These are phyloP conservation scores for Ceratocystiopsis sp. DNA, from an alignment of 2,329 filamentous ascomycete genomes.

Conservation along the genomic window DNA sequence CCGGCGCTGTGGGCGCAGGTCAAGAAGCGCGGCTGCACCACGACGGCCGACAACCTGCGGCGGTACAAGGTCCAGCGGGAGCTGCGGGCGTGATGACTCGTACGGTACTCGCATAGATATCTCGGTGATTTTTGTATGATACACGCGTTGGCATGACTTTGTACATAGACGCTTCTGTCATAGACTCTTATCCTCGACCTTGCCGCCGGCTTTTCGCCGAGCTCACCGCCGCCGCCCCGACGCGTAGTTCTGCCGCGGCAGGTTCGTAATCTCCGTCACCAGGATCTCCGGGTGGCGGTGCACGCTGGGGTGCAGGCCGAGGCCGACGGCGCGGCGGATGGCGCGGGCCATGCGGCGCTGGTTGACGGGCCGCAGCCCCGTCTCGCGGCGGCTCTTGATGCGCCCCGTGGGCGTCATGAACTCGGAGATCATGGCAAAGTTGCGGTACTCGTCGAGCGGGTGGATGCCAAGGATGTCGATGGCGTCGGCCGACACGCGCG, in stretches of 20 bases:
- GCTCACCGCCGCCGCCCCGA: background rate
- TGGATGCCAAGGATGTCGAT: conserved; percentile 67
- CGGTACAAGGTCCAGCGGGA: conserved; percentile 32
- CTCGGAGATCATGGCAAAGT: conserved; percentile 81
- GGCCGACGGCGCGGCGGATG: conserved; percentile 69
- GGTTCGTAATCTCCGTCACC: conserved; percentile 19
- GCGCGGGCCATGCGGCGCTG: conserved; percentile 90
- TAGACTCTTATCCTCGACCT: background rate
- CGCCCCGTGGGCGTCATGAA: conserved; percentile 73
- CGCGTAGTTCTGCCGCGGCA: background rate
- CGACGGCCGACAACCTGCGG: conserved; percentile 26
- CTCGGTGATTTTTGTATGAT: background rate
- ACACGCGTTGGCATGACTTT: background rate
- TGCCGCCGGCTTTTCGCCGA: background rate
- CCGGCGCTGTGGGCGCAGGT: conserved; percentile 53
- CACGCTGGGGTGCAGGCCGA: conserved; percentile 83
- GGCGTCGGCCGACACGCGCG: conserved; percentile 44
- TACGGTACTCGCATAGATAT: conserved; percentile 1
- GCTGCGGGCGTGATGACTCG: conserved; percentile 6
- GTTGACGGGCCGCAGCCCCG: conserved; percentile 72
- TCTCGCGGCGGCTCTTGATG: conserved; percentile 60
- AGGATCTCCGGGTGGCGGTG: conserved; percentile 78
- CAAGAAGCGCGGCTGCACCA: conserved; percentile 31
- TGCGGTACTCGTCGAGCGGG: conserved; percentile 78
- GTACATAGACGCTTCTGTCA: background rate